Base-by-base conservation (phyloP, 441 rosid species). In the Erodium moschatum region DNA sequence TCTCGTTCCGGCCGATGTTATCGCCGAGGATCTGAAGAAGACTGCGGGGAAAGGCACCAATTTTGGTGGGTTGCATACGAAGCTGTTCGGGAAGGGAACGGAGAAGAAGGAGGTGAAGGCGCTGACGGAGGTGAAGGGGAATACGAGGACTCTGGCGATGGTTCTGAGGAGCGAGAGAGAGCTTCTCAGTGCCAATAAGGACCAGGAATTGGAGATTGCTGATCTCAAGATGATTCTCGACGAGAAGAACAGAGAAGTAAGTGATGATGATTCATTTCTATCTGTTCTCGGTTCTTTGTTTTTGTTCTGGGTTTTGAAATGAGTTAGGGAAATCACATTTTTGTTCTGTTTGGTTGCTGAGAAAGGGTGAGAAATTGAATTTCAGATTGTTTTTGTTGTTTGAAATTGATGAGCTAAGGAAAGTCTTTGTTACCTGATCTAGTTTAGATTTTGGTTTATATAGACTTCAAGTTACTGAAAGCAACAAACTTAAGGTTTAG, bases 101-200 rank as follows among this genome's bases (percentile, higher is more conserved):
- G 44, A 77, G 70, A 76, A 76, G 58, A 65, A 68, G 65, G 78
- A 82, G 65, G 79, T 75, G 33, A 91, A 86, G 80, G 87, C 90
- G 2, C 69, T 89, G 82, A 82, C 80, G 1, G 96, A 89, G 74
- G 87, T 87, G 18, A 91, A 87, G 50, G 87, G 82, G 60, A 92
- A 87, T 52, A 80, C 98, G 10, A 88, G 96, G 83, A 91, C 95
- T 3, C 69, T 93, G 72, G 93, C 95, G 8, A 91, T 89, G 98
- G 93, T 93, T 70, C 72, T 93, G 70, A 81, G 93, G 75, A 87
- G 98, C 67, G 98, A 93, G 75, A 88, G 96, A 69, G 96, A 89
- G 91, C 97, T 91, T 16, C 74, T 89, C 77, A 77, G 75, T 78
- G 76, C 85, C 56, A 93, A 82, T 65, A 89, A 89, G 81, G 96